phyloP scores from a whole-genome alignment of 768 basidiomycete species.

The Lactarius psammicola region DNA sequence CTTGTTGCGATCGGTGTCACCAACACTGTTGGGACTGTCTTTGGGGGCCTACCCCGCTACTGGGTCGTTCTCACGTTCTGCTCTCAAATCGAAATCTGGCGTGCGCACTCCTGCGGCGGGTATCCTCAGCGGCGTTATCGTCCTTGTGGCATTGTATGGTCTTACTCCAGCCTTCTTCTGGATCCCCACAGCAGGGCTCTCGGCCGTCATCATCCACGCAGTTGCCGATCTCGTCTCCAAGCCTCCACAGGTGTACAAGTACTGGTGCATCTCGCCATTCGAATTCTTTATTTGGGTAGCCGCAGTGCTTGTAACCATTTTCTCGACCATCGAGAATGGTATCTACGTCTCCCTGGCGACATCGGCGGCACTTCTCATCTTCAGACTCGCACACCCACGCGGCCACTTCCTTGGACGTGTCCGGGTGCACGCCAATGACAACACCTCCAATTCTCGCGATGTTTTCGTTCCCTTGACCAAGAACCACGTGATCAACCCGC shows the following conservation, averaged over 20 bases:
- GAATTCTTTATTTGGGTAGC: conserved; percentile 90
- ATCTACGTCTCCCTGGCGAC: conserved; percentile 85
- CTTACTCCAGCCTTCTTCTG: conserved; percentile 91
- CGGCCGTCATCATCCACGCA: conserved; percentile 93
- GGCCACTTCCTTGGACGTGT: conserved; percentile 91
- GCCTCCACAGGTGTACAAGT: conserved; percentile 79
- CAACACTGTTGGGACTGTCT: conserved; percentile 86
- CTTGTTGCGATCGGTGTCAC: conserved; percentile 97
- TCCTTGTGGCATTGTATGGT: conserved; percentile 92
- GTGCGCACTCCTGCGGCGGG: conserved; percentile 96
- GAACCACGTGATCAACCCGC: conserved; percentile 59
- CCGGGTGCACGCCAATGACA: conserved; percentile 47
- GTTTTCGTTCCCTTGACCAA: conserved; percentile 77
- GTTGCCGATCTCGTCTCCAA: conserved; percentile 85
- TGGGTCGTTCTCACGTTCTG: conserved; percentile 98
- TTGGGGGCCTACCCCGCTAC: conserved; percentile 94
- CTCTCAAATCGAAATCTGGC: conserved; percentile 92
- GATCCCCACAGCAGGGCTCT: conserved; percentile 79
- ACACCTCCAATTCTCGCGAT: conserved; percentile 51
- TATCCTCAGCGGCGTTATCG: conserved; percentile 78
- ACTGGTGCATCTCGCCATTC: conserved; percentile 91
- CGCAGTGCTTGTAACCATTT: conserved; percentile 85
- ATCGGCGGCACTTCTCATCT: conserved; percentile 74
- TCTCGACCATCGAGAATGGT: conserved; percentile 92
- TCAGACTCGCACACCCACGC: conserved; percentile 85